Base-by-base conservation (phyloP, 306 rosid genomes). In the Cercis canadensis region DNA sequence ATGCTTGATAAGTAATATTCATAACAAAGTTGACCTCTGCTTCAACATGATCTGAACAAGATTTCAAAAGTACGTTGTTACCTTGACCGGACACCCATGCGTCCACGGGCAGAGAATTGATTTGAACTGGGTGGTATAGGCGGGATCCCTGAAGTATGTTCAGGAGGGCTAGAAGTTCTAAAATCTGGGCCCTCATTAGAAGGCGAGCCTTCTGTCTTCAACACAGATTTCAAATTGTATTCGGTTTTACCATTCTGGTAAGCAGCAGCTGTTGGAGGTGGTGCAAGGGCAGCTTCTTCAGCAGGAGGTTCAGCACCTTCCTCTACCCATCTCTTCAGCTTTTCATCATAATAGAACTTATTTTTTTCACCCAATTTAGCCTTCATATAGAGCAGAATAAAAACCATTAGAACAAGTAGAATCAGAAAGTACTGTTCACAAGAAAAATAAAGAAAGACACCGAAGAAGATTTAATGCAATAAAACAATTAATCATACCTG, bases 291-390 rank as follows among this genome's bases (percentile, higher is more conserved):
- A 68, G 90, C 45, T 80, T 89, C 95, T 83, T 86, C 98, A 57
- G 95, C 76, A 13, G 96, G 96, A 72, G 77, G 67, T 77, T 78
- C 89, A 44, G 46, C 96, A 63, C 98, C 98, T 80, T 89, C 89
- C 74, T 89, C 96, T 11, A 92, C 92, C 98, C 98, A 89, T 78
- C 96, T 86, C 86, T 89, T 92, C 76, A 87, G 84, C 67, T 92
- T 87, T 70, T 92, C 92, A 55, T 92, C 96, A 74, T 92, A 92
- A 78, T 89, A 92, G 79, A 92, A 92, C 77, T 92, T 92, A 61
- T 92, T 92, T 67, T 56, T 82, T 36, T 89, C 96, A 34, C 98
- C 98, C 83, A 92, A 83, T 65, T 92, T 92, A 64, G 98, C 98
- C 98, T 92, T 62, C 65, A 77, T 52, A 36, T 59, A 68, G 56